phyloP scores from a whole-genome alignment of 495 filamentous ascomycete genomes.

The Aspergillus taichungensis region DNA sequence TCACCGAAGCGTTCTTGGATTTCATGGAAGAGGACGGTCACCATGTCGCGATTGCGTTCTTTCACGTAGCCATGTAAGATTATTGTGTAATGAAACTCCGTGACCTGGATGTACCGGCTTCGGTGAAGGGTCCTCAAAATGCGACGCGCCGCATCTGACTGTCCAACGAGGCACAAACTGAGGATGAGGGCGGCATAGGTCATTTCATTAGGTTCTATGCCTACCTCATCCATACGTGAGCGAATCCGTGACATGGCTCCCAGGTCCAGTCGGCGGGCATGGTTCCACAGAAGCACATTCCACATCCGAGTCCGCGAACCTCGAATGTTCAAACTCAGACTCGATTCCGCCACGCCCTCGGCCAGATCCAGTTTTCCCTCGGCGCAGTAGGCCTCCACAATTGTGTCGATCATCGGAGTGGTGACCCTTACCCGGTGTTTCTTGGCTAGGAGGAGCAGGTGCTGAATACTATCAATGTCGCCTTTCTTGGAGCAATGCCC shows the following conservation, averaged over 20 bases:
- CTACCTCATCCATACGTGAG: slow-evolving; percentile 48
- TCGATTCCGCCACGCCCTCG: slow-evolving; percentile 47
- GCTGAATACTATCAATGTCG: slow-evolving; percentile 58
- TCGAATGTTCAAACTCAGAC: slow-evolving; percentile 27
- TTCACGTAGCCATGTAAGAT: slow-evolving; percentile 58
- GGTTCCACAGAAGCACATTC: slow-evolving; percentile 64
- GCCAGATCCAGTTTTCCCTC: slow-evolving; percentile 51
- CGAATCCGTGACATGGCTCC: slow-evolving; percentile 50
- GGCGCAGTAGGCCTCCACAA: slow-evolving; percentile 64
- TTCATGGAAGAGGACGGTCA: slow-evolving; percentile 41
- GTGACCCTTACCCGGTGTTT: slow-evolving; percentile 30
- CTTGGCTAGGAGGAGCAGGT: slow-evolving; percentile 50
- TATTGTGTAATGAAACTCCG: slow-evolving; percentile 65
- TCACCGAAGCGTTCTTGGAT: slow-evolving; percentile 41
- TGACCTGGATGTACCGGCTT: slow-evolving; percentile 47
- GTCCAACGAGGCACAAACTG: slow-evolving; percentile 49
- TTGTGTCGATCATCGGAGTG: slow-evolving; percentile 48
- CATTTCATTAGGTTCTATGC: slow-evolving; percentile 52
- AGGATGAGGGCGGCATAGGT: slow-evolving; percentile 72
- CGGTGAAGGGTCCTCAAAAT: slow-evolving; percentile 55
- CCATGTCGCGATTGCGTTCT: slow-evolving; percentile 39
- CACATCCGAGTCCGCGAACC: slow-evolving; percentile 55
- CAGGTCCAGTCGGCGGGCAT: slow-evolving; percentile 59
- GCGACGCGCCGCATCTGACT: slow-evolving; percentile 55
- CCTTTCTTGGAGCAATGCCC: slow-evolving; percentile 60